Conservation (phyloP, 768 basidiomycete species). For the Steccherinum ochraceum region DNA sequence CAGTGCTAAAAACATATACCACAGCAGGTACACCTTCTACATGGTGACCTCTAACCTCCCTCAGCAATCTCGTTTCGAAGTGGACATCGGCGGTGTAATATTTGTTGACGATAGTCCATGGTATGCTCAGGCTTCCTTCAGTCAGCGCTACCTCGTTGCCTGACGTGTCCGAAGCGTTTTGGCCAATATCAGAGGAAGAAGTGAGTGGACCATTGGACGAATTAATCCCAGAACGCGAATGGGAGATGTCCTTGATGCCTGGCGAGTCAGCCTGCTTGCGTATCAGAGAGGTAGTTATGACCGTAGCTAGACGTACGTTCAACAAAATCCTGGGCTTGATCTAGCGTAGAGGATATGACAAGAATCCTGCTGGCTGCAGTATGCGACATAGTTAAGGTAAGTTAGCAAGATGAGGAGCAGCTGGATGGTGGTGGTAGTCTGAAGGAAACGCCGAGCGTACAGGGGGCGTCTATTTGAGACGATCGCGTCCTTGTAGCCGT, state of each 20-base stretch:
- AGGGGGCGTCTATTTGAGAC: no score
- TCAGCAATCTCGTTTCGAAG: constrained; percentile 48
- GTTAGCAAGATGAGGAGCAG: no score
- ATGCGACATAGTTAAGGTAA: constrained; percentile 4
- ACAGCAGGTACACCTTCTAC: constrained; percentile 57
- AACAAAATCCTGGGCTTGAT: constrained; percentile 17
- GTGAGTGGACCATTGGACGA: constrained; percentile 3
- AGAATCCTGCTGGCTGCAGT: constrained; percentile 15
- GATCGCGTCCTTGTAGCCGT: no score
- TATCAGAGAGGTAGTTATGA: not conserved
- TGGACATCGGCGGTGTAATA: constrained; percentile 78
- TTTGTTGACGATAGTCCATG: constrained; percentile 75
- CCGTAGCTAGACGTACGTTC: constrained; percentile 17
- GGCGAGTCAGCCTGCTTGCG: not conserved
- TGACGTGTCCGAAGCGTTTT: constrained; percentile 1
- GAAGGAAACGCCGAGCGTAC: no score
- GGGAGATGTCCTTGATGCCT: not conserved
- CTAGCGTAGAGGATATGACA: constrained; percentile 19
- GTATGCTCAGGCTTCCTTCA: constrained; percentile 28
- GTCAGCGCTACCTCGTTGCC: not conserved
- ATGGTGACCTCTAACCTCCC: constrained; percentile 34
- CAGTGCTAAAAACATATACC: constrained; percentile 63
- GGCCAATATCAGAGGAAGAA: constrained; percentile 1
- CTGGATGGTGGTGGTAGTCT: no score
- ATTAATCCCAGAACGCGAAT: not conserved